Conservation (phyloP, 805 yeast genomes). For the Yamadazyma nakazawae region DNA sequence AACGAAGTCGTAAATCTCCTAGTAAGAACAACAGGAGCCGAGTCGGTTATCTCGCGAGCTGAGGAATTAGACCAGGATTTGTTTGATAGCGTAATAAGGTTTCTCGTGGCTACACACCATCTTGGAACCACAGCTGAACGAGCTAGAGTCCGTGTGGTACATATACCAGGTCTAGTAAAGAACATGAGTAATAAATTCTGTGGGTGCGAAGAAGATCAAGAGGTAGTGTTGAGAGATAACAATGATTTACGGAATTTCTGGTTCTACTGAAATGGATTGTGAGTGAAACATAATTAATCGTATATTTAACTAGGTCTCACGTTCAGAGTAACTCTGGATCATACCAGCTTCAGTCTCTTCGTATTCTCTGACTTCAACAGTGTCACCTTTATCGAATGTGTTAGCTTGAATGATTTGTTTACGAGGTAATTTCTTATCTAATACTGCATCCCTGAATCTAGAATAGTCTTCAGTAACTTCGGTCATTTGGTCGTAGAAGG, state of each 20-base stretch:
- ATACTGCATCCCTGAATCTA: constrained; percentile 61
- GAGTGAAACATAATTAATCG: background rate
- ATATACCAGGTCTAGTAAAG: background rate
- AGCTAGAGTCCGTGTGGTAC: background rate
- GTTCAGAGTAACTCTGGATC: constrained; percentile 72
- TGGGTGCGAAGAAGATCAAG: background rate
- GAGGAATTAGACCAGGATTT: background rate
- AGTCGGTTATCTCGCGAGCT: background rate
- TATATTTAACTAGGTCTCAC: constrained; percentile 14
- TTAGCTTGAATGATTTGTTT: constrained; percentile 83
- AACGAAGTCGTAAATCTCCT: background rate
- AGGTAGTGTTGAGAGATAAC: too few relatives aligned
- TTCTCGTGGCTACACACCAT: background rate
- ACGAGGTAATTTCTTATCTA: constrained; percentile 75
- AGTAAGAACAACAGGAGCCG: background rate
- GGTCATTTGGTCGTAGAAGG: constrained; percentile 66
- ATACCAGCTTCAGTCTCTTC: constrained; percentile 70
- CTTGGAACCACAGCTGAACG: background rate
- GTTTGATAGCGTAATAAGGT: background rate
- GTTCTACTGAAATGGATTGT: too few relatives aligned
- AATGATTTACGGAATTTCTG: too few relatives aligned
- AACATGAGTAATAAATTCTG: background rate
- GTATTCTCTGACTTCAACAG: constrained; percentile 64
- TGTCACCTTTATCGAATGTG: constrained; percentile 46
- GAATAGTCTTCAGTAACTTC: constrained; percentile 61